Evolutionary conservation across 2,329 filamentous ascomycete species (phyloP), one percentile per base, ranked within the genome.

Genomic region (Aspergillus fischeri): DNA sequence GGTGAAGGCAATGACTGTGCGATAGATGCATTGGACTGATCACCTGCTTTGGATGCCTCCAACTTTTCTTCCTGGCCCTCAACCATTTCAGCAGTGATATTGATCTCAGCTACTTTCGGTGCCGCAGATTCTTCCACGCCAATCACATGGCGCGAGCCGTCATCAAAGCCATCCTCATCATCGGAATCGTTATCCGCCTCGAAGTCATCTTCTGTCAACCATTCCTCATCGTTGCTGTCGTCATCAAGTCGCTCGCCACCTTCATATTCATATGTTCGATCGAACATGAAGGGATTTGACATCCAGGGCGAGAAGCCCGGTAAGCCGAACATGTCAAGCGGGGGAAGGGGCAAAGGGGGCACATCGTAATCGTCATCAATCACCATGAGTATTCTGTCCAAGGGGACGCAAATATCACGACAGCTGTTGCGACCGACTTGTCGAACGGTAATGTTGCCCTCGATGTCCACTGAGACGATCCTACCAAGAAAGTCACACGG

Each of bases 361-460:
- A 55, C 53, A 3, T 60, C 55, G 32, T 63, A 57, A 32, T 67
- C 65, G 21, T 70, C 68, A 55, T 71, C 65, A 47, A 76, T 64
- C 4, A 81, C 76, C 20, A 84, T 72, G 1, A 78, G 70, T 17
- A 83, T 74, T 25, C 75, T 68, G 59, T 86, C 82, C 24, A 77
- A 69, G 1, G 75, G 67, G 10, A 85, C 67, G 14, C 70, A 71
- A 29, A 86, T 70, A 63, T 86, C 83, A 50, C 74, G 68, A 11
- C 80, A 77, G n/a, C 76, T 70, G 17, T 76, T 68, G 4, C 78
- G 70, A 10, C 78, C 80, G 45, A 81, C 80, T 20, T 86, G 71
- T n/a, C 83, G 77, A 28, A 86, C 75, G 0, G 77, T 80, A 9
- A 84, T 67, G 6, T 72, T 74, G 2, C 84, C 84, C 64, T 85